Base-by-base conservation (phyloP, 352 stramenopile genomes). In the Aphanomyces astaci region DNA sequence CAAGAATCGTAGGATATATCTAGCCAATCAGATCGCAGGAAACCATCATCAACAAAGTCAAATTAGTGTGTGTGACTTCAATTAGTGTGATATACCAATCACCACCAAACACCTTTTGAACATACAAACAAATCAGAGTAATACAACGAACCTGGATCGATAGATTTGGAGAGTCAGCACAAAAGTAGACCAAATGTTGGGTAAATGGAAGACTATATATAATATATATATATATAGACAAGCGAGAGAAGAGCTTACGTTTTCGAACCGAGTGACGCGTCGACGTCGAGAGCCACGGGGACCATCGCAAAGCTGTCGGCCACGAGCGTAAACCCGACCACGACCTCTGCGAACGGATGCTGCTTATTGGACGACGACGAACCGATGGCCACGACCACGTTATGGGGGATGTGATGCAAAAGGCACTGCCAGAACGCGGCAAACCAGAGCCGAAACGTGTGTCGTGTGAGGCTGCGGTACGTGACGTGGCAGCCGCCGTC, bases 341-440 rank as follows among this genome's bases (percentile, higher is more conserved):
- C 30, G 33, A 22, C 19, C 11, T 19, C 4, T 19, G 30, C 30
- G 27, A 33, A 59, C 25, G 51, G 51, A 15, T 43, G 15, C 13
- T 33, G 7, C 17, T 32, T n/a, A 19, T 30, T 7, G 25, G 11
- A 10, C 25, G 51, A 22, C 15, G 51, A 25, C 19, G 10, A 1
- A 19, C 51, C 25, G 13, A 28, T 22, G 51, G 22, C 15, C 22
- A 59, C 7, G 30, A 59, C 7, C 15, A 43, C 36, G 36, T 64
- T 15, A 17, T 25, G 11, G 49, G 56, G 10, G 28, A 22, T 25
- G 43, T 33, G 27, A 59, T 68, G 22, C 17, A 68, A 24, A 2
- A 68, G 11, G 24, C 43, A 60, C 9, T 59, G 62, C 62, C 62
- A 68, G 33, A 43, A 59, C 45, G 62, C 28, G 17, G 48, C 45